Base-by-base conservation (phyloP, 2,329 filamentous ascomycete species). In the Colletotrichum cuscutae region DNA sequence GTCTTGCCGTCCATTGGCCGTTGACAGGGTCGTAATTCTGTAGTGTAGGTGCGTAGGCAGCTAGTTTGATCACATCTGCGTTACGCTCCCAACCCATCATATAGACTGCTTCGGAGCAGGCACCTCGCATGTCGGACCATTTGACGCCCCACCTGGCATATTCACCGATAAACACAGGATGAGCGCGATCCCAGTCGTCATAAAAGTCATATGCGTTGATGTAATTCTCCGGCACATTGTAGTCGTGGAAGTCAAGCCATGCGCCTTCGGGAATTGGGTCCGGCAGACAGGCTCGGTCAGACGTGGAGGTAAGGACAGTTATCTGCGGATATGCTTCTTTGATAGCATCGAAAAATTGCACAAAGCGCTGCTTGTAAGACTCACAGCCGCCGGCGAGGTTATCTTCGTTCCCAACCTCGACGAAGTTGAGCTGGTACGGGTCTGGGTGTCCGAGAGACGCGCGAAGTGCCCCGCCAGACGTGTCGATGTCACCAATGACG, bases 51-150 rank as follows among this genome's bases (percentile, higher is more conserved):
- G 59, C 59, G 26, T 61, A 61, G 6, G 59, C 59, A 26, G 59
- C 59, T 2, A 61, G 30, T 24, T 46, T 61, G 35, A 61, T 61
- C 59, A 61, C n/a, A n/a, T 61, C 59, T 24, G 59, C 59, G 24
- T 61, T 61, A 19, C 59, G 59, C 59, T 61, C 59, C 59, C 59
- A 61, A 2, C 59, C 59, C 59, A 61, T 61, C 59, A 61, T 61
- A 19, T 61, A 61, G 8, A 61, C 35, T 37, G 59, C 59, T 35
- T 61, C 59, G 26, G 59, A 61, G 3, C 35, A 61, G 35, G 59
- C 59, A n/a, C 59, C 59, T 46, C 59, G 5, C 59, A 61, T 61
- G 2, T 46, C 35, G 2, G 35, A 61, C 59, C 59, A 61, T 37
- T 61, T 61, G 32, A 61, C 59, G n/a, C 59, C 59, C 59, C 59